These are phyloP conservation scores for Colletotrichum orbiculare DNA, from an alignment of 2,329 filamentous ascomycete species.

Conservation along the genomic window DNA sequence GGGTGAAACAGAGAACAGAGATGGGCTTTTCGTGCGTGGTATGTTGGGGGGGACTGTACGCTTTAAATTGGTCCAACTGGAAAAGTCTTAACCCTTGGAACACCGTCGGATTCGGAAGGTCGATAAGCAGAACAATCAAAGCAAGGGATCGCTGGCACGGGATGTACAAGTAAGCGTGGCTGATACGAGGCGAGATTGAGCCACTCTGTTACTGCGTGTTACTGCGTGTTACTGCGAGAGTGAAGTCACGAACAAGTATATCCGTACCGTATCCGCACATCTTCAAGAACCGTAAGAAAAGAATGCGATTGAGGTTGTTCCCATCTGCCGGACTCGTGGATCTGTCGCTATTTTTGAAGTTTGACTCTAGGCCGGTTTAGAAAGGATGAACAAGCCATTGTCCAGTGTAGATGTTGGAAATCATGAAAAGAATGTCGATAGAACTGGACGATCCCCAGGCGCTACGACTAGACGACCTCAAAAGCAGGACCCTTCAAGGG, in stretches of 20 bases:
- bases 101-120: slow-evolving; percentile 28
- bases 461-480: slow-evolving; percentile 8
- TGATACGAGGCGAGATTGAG: too few relatives aligned
- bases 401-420: not conserved
- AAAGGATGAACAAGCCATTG: slow-evolving; percentile 6
- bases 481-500: slow-evolving; percentile 24
- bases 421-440: too few relatives aligned
- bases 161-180: too few relatives aligned
- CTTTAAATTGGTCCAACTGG: slow-evolving; percentile 11
- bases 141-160: not conserved
- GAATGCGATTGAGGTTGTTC: not conserved
- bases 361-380: not conserved
- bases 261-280: too few relatives aligned
- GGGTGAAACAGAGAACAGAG: rapidly evolving
- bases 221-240: too few relatives aligned
- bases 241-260: too few relatives aligned
- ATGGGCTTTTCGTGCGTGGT: not conserved
- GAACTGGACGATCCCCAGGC: slow-evolving; percentile 5
- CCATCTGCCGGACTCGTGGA: not conserved
- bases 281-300: too few relatives aligned
- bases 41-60: not conserved
- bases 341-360: slow-evolving; percentile 4
- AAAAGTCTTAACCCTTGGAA: slow-evolving; percentile 14
- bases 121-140: slow-evolving; percentile 20
- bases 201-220: too few relatives aligned